Evolutionary conservation across 1,284 basidiomycete species (phyloP), one percentile per base, ranked within the genome.

Genomic region (Pyrrhoderma lamaoense): DNA sequence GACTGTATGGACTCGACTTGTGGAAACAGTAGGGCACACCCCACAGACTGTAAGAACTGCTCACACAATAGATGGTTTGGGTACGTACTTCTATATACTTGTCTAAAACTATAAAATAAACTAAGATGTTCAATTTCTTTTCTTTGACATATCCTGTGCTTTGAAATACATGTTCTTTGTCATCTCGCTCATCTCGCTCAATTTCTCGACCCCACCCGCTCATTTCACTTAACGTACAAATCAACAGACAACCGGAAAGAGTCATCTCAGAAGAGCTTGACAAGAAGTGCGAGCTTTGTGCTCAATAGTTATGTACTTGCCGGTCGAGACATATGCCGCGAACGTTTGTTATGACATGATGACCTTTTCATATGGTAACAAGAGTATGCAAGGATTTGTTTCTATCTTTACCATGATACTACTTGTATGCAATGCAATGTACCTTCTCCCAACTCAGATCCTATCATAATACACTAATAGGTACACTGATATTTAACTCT

Each of bases 21-120:
- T 63, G 64, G 56, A 54, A 58, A 72, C 59, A 82, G 79, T 62
- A 49, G 57, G 36, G 59, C 63, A 1, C 84, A 87, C 59, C 76
- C 77, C 3, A 5, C 62, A 13, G 53, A 63, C 42, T 85, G 82
- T 49, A 47, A 51, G 3, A 65, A 64, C 25, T 80, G 80, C 59
- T 50, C 48, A 18, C 86, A 84, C 61, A 75, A 72, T 45, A 73
- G 78, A 54, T 86, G 79, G 60, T 83, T 74, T 57, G 70, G 66
- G 75, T 78, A 45, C 58, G 76, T 60, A 49, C 42, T 64, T 40
- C 53, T 61, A 34, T 52, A n/a, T 40, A n/a, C 40, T 52, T 43
- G 35, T 18, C 42, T 36, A n/a, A 8, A 16, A 40, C n/a, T n/a
- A 14, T 5, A 7, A 7, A 7, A 11, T 5, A 5, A 11, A 11